Conservation (phyloP, 441 rosid genomes). For the Croton laevigatus region DNA sequence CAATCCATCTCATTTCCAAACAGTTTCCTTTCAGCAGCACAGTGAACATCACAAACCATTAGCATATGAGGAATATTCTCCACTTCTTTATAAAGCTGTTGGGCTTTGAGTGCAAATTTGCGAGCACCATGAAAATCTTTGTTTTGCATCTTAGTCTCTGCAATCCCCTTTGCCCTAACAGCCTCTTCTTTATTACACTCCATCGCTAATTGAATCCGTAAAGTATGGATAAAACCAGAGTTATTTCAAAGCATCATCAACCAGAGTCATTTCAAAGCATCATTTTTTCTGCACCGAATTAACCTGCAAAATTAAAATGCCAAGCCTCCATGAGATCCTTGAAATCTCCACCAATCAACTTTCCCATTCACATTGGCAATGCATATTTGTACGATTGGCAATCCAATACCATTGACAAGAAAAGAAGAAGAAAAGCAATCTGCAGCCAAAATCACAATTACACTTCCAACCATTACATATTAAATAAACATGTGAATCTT, state of each 20-base stretch:
- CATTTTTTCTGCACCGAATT: neutral
- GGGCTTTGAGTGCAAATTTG: slow-evolving; percentile 63
- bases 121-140: slow-evolving; percentile 64
- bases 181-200: slow-evolving; percentile 95
- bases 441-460: neutral
- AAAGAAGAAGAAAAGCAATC: neutral
- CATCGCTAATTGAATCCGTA: slow-evolving; percentile 33
- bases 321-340: neutral
- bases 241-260: slow-evolving; percentile 1
- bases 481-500: neutral
- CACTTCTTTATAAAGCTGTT: slow-evolving; percentile 52
- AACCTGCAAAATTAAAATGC: neutral
- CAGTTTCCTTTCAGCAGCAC: slow-evolving; percentile 53
- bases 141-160: slow-evolving; percentile 59
- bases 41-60: slow-evolving; percentile 83
- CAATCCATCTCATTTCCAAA: slow-evolving; percentile 75
- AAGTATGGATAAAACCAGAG: neutral
- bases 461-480: neutral
- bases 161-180: slow-evolving; percentile 62
- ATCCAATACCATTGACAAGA: neutral
- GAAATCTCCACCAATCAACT: neutral
- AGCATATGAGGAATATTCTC: slow-evolving; percentile 68
- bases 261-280: neutral
- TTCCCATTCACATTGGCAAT: slow-evolving; percentile 1
- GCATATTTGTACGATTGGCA: slow-evolving; percentile 5